Percentiles rank a stretch among this genome's conserved stretches.
Conservation (phyloP, 306 rosid species). For the Potentilla sterilis region DNA sequence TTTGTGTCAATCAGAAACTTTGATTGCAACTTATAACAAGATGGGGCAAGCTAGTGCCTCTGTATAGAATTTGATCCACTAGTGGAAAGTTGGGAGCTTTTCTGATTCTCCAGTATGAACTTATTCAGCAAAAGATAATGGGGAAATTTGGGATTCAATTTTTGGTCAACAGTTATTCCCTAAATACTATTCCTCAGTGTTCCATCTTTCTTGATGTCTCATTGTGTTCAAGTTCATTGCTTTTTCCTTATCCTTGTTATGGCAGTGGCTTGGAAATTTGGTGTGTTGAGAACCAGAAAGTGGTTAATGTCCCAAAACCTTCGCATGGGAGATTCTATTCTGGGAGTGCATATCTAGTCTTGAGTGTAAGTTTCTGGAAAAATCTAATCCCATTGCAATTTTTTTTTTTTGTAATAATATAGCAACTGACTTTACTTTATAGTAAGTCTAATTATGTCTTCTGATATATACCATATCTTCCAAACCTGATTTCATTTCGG, state of each 20-base stretch:
- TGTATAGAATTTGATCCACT: not conserved
- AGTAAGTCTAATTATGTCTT: not conserved
- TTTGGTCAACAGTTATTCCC: not conserved
- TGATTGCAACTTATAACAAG: not conserved
- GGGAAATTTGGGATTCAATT: not conserved
- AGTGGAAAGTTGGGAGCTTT: not conserved
- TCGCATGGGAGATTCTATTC: constrained; percentile 69
- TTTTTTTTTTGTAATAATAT: not conserved
- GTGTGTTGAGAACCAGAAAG: constrained; percentile 74
- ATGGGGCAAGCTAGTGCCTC: not conserved
- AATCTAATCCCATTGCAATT: constrained; percentile 24
- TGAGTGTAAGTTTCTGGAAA: constrained; percentile 59
- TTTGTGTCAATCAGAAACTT: not conserved
- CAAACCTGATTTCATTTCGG: not conserved
- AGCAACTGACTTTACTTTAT: not conserved
- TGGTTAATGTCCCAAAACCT: constrained; percentile 62
- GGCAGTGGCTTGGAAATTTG: constrained; percentile 85
- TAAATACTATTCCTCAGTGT: not conserved
- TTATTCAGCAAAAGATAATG: not conserved
- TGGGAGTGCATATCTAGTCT: constrained; percentile 79
- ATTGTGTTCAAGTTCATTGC: constrained; percentile 28
- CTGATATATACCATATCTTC: not conserved
- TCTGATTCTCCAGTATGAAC: not conserved
- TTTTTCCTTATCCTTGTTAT: constrained; percentile 45
- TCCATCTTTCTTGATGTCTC: not conserved